These are phyloP conservation scores for Colletotrichum eleusines DNA, from an alignment of 2,329 filamentous ascomycete genomes.

Conservation along the genomic window DNA sequence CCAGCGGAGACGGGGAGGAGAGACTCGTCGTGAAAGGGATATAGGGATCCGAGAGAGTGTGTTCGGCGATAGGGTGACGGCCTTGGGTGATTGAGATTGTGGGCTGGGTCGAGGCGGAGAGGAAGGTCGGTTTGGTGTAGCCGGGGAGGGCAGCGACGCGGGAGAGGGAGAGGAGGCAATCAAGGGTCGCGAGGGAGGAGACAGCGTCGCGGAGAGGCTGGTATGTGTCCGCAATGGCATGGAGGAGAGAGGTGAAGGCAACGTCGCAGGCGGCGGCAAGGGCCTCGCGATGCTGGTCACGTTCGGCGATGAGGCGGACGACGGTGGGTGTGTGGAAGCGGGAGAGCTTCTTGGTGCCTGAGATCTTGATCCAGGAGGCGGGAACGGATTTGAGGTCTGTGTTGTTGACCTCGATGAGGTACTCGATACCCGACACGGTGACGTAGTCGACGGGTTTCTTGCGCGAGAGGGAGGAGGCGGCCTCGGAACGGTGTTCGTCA, in stretches of 20 bases:
- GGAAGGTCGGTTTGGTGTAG: slow-evolving; percentile 82
- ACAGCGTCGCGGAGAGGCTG: slow-evolving; percentile 91
- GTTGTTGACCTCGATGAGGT: slow-evolving; percentile 92
- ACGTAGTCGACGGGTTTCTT: slow-evolving; percentile 79
- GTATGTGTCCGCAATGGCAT: slow-evolving; percentile 81
- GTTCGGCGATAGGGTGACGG: slow-evolving; percentile 96
- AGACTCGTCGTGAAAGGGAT: slow-evolving; percentile 90
- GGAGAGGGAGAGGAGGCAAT: slow-evolving; percentile 89
- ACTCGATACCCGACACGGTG: slow-evolving; percentile 92
- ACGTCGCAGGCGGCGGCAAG: slow-evolving; percentile 91
- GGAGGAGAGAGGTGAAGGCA: slow-evolving; percentile 80
- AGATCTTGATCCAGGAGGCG: slow-evolving; percentile 94
- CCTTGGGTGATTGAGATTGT: slow-evolving; percentile 79
- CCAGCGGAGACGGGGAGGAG: slow-evolving; percentile 73
- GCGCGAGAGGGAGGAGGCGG: slow-evolving; percentile 78
- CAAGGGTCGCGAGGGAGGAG: slow-evolving; percentile 85
- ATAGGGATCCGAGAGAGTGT: slow-evolving; percentile 85
- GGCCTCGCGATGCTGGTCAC: slow-evolving; percentile 94
- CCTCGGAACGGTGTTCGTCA: slow-evolving; percentile 78
- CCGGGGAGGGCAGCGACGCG: slow-evolving; percentile 87
- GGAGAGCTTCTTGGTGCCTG: slow-evolving; percentile 90
- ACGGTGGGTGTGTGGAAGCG: slow-evolving; percentile 96
- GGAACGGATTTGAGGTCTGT: slow-evolving; percentile 85
- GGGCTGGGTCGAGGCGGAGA: slow-evolving; percentile 71
- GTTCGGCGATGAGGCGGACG: slow-evolving; percentile 82